phyloP scores from a whole-genome alignment of 2,329 filamentous ascomycete species.

The Pseudogymnoascus verrucosus region DNA sequence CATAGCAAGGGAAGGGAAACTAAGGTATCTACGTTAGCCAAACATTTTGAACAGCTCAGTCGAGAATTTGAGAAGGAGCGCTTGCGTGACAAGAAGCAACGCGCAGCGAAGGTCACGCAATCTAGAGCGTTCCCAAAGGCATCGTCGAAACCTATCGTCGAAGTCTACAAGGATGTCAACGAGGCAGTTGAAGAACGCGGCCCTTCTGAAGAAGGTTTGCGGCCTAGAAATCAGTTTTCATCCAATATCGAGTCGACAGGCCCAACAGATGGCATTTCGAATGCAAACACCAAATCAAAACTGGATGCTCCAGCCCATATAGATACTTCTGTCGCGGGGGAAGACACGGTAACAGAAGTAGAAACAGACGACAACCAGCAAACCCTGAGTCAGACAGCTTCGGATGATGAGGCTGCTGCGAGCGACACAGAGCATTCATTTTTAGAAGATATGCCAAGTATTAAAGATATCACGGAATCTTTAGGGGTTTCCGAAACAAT shows the following conservation, averaged over 20 bases:
- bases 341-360: conserved; percentile 26
- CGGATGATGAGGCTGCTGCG: conserved; percentile 57
- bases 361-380: conserved; percentile 39
- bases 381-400: conserved; percentile 50
- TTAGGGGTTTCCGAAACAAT: conserved; percentile 46
- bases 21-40: conserved; percentile 83
- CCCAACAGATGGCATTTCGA: background rate
- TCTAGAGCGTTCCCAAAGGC: conserved; percentile 82
- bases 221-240: conserved; percentile 15
- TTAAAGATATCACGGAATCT: conserved; percentile 54
- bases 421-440: conserved; percentile 68
- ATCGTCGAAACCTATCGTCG: conserved; percentile 89
- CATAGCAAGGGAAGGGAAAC: conserved; percentile 60
- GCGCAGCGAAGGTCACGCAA: conserved; percentile 65
- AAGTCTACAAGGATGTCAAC: conserved; percentile 89
- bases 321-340: conserved; percentile 21
- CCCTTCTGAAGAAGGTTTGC: conserved; percentile 52
- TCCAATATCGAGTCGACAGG: background rate
- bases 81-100: conserved; percentile 72
- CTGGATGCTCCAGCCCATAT: conserved; percentile 14
- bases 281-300: background rate
- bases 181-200: conserved; percentile 82
- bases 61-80: conserved; percentile 95
- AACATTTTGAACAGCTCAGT: conserved; percentile 93
- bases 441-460: conserved; percentile 57